Conservation (phyloP, 2,329 filamentous ascomycete species). For the Arthrobotrys sphaeroides region DNA sequence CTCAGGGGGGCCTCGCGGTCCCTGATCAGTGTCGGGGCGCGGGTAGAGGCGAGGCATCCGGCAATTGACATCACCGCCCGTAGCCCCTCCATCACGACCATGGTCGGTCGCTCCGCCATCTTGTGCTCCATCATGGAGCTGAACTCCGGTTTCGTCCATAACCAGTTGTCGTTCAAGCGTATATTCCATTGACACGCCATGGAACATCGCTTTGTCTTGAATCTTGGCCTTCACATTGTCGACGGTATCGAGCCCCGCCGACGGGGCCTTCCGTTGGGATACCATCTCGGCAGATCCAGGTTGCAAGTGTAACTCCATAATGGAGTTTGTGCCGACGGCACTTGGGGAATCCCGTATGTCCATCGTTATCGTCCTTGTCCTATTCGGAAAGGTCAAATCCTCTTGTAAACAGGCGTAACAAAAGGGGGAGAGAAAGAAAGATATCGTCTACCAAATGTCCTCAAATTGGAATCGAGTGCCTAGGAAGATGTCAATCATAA, state of each 20-base stretch:
- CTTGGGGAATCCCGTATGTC: neutral
- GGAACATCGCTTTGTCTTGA: neutral
- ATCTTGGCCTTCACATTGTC: constrained; percentile 53
- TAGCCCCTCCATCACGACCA: too few relatives aligned
- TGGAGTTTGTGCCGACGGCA: neutral
- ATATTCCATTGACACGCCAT: neutral
- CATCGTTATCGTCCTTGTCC: neutral
- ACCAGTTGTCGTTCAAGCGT: neutral
- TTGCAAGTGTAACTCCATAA: neutral
- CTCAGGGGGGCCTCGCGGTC: neutral
- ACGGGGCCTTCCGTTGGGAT: neutral
- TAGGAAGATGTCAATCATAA: neutral
- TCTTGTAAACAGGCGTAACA: neutral
- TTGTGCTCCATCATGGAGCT: neutral
- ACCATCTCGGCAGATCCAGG: neutral
- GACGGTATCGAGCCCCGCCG: neutral
- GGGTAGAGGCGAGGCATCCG: too few relatives aligned
- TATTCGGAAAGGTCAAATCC: neutral
- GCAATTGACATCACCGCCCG: too few relatives aligned
- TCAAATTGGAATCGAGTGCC: neutral
- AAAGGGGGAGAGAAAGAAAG: neutral
- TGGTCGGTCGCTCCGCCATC: neutral
- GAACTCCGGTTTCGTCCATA: neutral
- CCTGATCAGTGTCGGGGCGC: neutral
- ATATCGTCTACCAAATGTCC: neutral